Conservation (phyloP, 192 early-diverging fungal species). For the Entomortierella lignicola region DNA sequence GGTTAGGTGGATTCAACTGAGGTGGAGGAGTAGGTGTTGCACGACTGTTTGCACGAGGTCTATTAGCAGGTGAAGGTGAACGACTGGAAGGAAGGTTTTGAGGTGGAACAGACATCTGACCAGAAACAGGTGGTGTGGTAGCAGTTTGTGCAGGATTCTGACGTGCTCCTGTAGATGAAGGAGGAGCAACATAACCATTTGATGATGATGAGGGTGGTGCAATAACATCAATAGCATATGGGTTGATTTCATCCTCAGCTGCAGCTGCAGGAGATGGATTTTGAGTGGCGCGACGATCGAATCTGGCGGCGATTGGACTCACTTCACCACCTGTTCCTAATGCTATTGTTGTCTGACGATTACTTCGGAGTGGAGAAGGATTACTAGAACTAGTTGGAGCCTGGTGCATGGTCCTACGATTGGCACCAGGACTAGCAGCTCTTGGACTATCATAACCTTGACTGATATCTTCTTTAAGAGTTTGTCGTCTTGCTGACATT, state of each 20-base stretch:
- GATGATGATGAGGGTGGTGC: background rate
- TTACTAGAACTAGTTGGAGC: conserved; percentile 13
- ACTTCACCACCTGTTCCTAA: background rate
- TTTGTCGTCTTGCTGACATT: conserved; percentile 33
- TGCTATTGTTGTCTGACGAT: conserved; percentile 1
- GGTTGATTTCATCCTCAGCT: background rate
- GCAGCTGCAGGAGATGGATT: conserved; percentile 2
- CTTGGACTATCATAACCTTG: conserved; percentile 15
- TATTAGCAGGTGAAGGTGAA: conserved; percentile 20
- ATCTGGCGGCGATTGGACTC: background rate
- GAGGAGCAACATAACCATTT: conserved; percentile 10
- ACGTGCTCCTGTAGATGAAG: conserved; percentile 5
- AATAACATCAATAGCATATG: conserved; percentile 30
- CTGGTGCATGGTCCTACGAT: conserved; percentile 34
- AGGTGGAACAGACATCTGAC: background rate
- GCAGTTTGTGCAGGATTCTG: too few relatives aligned
- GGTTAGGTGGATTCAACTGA: background rate
- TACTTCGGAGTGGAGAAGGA: conserved; percentile 35
- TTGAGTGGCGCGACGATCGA: conserved; percentile 6
- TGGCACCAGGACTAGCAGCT: conserved; percentile 14
- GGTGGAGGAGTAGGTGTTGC: conserved; percentile 7
- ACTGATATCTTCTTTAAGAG: conserved; percentile 33
- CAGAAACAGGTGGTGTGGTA: conserved; percentile 1
- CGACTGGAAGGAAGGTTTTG: conserved; percentile 5
- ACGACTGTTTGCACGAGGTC: background rate